These are phyloP conservation scores for Fomitopsis pinicola DNA, from an alignment of 1,284 basidiomycete species.

Conservation along the genomic window DNA sequence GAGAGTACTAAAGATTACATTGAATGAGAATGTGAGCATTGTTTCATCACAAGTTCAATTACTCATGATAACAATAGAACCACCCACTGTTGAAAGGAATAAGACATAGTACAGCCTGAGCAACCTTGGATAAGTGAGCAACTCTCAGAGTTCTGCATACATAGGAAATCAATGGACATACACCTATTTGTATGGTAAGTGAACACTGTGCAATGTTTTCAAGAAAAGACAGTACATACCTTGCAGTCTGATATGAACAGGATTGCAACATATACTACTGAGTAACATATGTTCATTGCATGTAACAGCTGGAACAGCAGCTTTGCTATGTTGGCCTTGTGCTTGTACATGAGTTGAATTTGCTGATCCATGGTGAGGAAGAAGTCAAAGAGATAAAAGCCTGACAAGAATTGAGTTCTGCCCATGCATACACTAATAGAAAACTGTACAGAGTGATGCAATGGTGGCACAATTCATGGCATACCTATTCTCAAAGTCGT, in stretches of 20 bases:
- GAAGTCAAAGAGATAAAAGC: not conserved
- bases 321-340: not conserved
- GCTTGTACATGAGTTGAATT: not conserved
- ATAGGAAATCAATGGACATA: no score
- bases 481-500: no score
- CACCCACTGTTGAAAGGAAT: no score
- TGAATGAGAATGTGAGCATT: no score
- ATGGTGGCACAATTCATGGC: no score
- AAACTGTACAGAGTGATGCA: no score
- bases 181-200: not conserved
- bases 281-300: not conserved
- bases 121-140: no score
- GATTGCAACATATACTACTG: not conserved
- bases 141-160: no score
- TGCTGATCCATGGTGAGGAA: not conserved
- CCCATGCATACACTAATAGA: no score
- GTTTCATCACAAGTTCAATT: not conserved
- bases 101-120: no score
- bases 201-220: not conserved
- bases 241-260: not conserved
- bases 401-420: not conserved
- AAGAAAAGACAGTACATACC: not conserved
- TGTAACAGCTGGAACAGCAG: not conserved
- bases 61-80: no score
- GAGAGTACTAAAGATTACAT: not conserved